These are phyloP conservation scores for Lachancea waltii DNA, from an alignment of 805 yeast species.

Conservation along the genomic window DNA sequence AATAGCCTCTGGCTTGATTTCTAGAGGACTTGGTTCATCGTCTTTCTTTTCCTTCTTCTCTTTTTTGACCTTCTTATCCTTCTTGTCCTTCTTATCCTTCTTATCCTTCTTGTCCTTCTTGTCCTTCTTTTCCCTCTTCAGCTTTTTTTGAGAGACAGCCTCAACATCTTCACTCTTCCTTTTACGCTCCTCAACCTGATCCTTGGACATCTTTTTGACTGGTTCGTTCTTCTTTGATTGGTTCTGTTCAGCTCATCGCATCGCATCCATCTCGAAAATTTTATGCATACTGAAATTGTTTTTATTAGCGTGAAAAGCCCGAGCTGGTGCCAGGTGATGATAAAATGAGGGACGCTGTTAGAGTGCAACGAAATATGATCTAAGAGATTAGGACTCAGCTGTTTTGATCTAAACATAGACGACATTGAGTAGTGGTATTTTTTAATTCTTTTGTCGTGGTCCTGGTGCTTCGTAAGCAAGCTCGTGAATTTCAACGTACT, in stretches of 20 bases:
- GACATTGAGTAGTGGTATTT: no score
- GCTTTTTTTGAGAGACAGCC: slow-evolving; percentile 22
- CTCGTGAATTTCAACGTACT: no score
- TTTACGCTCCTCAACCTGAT: slow-evolving; percentile 36
- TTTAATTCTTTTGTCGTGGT: no score
- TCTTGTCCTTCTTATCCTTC: slow-evolving; percentile 6
- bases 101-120: slow-evolving; percentile 6
- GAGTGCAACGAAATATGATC: no score
- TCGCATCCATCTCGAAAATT: slow-evolving; percentile 12
- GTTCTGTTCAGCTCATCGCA: slow-evolving; percentile 10
- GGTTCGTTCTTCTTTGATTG: slow-evolving; percentile 1
- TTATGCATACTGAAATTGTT: no score
- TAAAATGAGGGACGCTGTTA: no score
- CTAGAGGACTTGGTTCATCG: slow-evolving; percentile 27
- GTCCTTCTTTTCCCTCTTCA: slow-evolving; percentile 6
- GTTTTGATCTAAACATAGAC: no score
- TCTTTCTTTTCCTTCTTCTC: slow-evolving; percentile 32
- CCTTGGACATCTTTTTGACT: slow-evolving; percentile 29
- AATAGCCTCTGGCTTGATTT: slow-evolving; percentile 34
- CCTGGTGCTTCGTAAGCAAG: no score
- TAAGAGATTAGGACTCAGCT: no score
- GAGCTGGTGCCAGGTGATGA: no score
- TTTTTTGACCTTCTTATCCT: slow-evolving; percentile 24
- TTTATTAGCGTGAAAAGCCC: slow-evolving; percentile 5
- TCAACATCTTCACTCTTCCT: slow-evolving; percentile 33